These are phyloP conservation scores for Lasiodiplodia hormozganensis DNA, from an alignment of 2,329 filamentous ascomycete genomes.

Conservation along the genomic window DNA sequence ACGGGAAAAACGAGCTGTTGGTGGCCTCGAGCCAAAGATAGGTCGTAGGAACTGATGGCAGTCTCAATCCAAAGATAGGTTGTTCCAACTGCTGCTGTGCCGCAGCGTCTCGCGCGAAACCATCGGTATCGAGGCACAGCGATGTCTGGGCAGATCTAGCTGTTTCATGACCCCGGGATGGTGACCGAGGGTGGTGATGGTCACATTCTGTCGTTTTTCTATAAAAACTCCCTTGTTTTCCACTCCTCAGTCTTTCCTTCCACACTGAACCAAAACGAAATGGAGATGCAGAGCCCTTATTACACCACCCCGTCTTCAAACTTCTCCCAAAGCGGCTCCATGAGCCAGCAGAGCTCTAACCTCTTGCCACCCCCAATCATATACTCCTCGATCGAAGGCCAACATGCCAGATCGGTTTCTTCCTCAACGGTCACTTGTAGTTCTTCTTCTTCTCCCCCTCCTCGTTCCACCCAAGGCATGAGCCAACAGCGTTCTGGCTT, in stretches of 20 bases:
- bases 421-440: background rate
- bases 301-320: background rate
- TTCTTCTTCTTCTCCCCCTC: background rate
- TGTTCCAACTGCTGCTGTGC: background rate
- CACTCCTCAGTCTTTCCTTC: background rate
- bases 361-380: background rate
- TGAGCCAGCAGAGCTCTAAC: background rate
- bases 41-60: background rate
- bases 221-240: background rate
- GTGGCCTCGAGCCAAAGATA: no score
- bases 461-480: background rate
- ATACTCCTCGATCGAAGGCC: background rate
- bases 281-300: background rate
- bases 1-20: background rate
- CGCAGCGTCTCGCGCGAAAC: background rate
- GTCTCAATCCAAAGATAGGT: background rate
- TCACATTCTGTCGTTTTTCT: background rate
- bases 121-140: background rate
- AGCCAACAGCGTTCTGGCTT: background rate
- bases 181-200: background rate
- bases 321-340: background rate
- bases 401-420: background rate
- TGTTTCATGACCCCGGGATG: background rate
- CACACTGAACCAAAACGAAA: background rate
- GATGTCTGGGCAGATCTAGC: background rate